phyloP scores from a whole-genome alignment of 495 filamentous ascomycete species.

The Immersiella caudata region DNA sequence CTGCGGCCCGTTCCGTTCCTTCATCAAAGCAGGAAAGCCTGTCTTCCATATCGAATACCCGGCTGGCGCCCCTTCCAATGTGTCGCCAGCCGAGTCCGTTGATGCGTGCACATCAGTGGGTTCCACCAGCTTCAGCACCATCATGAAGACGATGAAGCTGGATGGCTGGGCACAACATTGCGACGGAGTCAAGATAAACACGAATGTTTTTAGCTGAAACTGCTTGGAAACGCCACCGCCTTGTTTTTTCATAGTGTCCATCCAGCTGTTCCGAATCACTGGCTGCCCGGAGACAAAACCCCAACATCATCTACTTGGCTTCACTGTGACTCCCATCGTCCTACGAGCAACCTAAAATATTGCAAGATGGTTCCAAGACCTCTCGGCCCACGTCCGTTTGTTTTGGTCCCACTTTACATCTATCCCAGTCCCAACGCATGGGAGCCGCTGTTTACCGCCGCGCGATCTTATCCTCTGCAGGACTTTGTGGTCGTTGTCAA shows the following conservation, averaged over 20 bases:
- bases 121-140: slow-evolving; percentile 56
- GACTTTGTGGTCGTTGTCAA: slow-evolving; percentile 60
- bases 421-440: slow-evolving; percentile 56
- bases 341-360: neutral
- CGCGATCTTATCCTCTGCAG: slow-evolving; percentile 44
- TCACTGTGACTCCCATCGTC: neutral
- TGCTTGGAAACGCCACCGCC: neutral
- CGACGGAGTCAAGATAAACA: slow-evolving; percentile 21
- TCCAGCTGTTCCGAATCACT: neutral
- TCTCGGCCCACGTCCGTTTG: neutral
- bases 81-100: slow-evolving; percentile 31
- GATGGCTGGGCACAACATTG: slow-evolving; percentile 62
- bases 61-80: slow-evolving; percentile 43
- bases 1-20: slow-evolving; percentile 59
- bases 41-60: slow-evolving; percentile 78
- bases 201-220: slow-evolving; percentile 22
- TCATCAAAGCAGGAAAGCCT: slow-evolving; percentile 62
- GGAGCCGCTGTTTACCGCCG: slow-evolving; percentile 51
- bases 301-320: neutral
- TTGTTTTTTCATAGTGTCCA: neutral
- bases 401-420: slow-evolving; percentile 60
- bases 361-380: neutral
- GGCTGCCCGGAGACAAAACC: neutral
- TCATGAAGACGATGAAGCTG: slow-evolving; percentile 66
- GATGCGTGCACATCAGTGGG: slow-evolving; percentile 20